Base-by-base conservation (phyloP, 2,329 filamentous ascomycete genomes). In the Hypocrella siamensis region DNA sequence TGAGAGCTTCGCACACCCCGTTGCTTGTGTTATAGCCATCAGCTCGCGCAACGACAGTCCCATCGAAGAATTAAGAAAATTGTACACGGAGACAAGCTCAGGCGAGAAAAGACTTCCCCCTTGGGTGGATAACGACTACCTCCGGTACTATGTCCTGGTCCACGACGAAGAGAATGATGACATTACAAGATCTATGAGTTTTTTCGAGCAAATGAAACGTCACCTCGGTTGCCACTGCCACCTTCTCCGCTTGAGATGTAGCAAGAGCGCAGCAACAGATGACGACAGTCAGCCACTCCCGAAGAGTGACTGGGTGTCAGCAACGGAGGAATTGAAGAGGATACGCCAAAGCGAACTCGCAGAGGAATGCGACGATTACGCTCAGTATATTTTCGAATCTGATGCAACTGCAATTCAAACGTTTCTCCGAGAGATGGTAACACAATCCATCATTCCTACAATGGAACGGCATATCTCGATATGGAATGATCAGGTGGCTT, bases 141-240 rank as follows among this genome's bases (percentile, higher is more conserved):
- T 98, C 40, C 73, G 90, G 40, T 98, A 98, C 54, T 98, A 98
- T 54, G 82, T 98, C 12, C 63, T 98, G 26, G 79, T 98, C 14
- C 90, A 98, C 46, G 90, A 98, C 44, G 92, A 98, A 56, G 90
- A 98, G 49, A 75, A 75, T 38, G 88, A 93, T 47, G 86, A 98
- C 49, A 93, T 96, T 38, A 73, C 74, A 24, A 80, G 85, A 54
- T 93, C 86, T 10, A 88, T 88, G 53, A 72, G 75, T 14, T 63
- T 96, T 18, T 98, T 93, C 53, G 90, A 98, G 44, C 84, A 94
- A 53, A 98, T 98, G 92, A 98, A 96, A 57, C 75, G 90, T n/a
- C 84, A 94, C 56, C 83, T 98, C 40, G 90, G 90, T 2, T 62
- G 96, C 30, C 86, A 98, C 54, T 98, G 90, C 49, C 90, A 98